Conservation (phyloP, 495 filamentous ascomycete species). For the Annulohypoxylon maeteangense region DNA sequence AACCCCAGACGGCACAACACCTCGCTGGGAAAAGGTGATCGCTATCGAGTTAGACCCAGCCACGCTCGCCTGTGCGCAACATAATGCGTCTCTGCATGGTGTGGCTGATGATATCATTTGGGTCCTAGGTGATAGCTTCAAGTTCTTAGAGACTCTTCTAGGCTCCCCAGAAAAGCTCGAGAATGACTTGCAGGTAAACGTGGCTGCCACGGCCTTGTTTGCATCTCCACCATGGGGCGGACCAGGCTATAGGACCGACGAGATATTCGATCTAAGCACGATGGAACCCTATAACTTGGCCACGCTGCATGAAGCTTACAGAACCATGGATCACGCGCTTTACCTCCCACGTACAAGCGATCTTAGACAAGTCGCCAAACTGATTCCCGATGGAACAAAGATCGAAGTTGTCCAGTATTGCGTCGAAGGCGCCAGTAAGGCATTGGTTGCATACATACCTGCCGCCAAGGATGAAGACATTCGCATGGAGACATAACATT, state of each 20-base stretch:
- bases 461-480: conserved; percentile 37
- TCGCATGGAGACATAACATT: conserved; percentile 24
- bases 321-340: conserved; percentile 66
- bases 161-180: conserved; percentile 41
- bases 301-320: conserved; percentile 69
- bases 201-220: conserved; percentile 71
- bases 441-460: conserved; percentile 64
- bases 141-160: conserved; percentile 50
- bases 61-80: conserved; percentile 85
- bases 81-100: conserved; percentile 90
- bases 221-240: conserved; percentile 97
- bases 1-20: conserved; percentile 36
- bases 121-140: conserved; percentile 85
- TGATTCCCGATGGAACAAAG: conserved; percentile 57
- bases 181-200: conserved; percentile 51
- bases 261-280: conserved; percentile 82
- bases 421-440: conserved; percentile 89
- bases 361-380: conserved; percentile 79
- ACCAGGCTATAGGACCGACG: conserved; percentile 77
- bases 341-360: conserved; percentile 92
- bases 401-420: conserved; percentile 89
- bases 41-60: conserved; percentile 84
- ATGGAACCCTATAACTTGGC: conserved; percentile 88
- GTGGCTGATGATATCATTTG: conserved; percentile 83
- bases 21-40: conserved; percentile 80